Percentiles rank a stretch among this genome's conserved stretches.
Evolutionary conservation across 305 asterid species (phyloP).

Genomic region (Vinca major): DNA sequence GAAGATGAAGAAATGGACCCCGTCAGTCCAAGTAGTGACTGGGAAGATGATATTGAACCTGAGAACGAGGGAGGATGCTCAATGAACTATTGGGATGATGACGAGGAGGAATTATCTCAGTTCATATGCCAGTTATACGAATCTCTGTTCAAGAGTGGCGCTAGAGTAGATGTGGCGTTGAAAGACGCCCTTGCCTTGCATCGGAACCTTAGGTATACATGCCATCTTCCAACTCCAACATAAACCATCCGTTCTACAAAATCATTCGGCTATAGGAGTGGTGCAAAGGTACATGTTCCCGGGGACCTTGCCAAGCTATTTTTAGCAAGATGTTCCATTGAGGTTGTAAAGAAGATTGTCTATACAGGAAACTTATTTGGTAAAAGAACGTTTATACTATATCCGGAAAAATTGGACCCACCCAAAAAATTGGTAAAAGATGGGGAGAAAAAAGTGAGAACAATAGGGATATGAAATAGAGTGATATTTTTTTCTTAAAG

Average conservation of each 20-base stretch:
- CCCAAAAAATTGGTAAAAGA: not conserved
- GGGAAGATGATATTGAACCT: conserved; percentile 92
- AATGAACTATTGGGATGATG: conserved; percentile 63
- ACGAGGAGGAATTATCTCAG: conserved; percentile 77
- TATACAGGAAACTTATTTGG: conserved; percentile 1
- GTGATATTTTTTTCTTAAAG: not conserved
- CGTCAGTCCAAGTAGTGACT: conserved; percentile 68
- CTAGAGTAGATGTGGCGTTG: conserved; percentile 54
- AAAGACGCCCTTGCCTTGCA: conserved; percentile 52
- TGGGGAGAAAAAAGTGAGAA: not conserved
- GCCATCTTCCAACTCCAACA: conserved; percentile 39
- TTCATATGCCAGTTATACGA: conserved; percentile 64
- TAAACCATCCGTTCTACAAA: conserved; percentile 7
- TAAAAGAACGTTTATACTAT: not conserved
- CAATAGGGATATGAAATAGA: not conserved
- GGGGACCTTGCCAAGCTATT: not conserved
- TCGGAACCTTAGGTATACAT: conserved; percentile 57
- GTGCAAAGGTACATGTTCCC: not conserved
- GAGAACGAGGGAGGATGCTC: conserved; percentile 49
- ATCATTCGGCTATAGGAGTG: not conserved
- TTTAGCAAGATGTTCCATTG: not conserved
- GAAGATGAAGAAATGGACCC: conserved; percentile 71
- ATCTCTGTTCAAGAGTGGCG: conserved; percentile 67
- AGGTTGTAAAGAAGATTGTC: conserved; percentile 22
- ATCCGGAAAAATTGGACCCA: conserved; percentile 2